Base-by-base conservation (phyloP, 2,329 filamentous ascomycete genomes). In the Atkinsonella texensis region DNA sequence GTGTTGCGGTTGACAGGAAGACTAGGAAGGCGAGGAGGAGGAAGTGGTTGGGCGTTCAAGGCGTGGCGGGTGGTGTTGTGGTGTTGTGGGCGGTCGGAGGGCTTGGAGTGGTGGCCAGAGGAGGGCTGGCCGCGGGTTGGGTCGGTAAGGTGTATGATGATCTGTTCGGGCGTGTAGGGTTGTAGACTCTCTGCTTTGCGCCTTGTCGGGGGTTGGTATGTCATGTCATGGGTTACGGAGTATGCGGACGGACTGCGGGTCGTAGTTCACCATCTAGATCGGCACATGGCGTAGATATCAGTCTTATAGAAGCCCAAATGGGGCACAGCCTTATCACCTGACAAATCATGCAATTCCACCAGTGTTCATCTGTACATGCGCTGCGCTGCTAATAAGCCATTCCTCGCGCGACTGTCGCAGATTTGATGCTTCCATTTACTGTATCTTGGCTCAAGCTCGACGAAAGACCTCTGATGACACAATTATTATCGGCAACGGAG, bases 1-100 rank as follows among this genome's bases (percentile, higher is more conserved):
- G 67, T 70, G 54, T 64, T 54, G 53, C 62, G 0, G 63, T 74
- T 8, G 78, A 80, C 55, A 77, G 71, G 61, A 70, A 67, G 60
- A 74, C 74, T 38, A 71, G 75, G 48, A 65, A 75, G 55, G 70
- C 72, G 53, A 76, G 78, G 63, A 81, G 83, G 63, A 76, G 81
- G 62, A 79, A 79, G 59, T 86, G 86, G 81, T 81, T 87, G 70
- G 67, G 73, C 2, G 74, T 95, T 51, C 89, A 94, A 62, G 83
- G 75, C 0, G 65, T 82, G 50, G 77, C 79, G 1, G 72, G 75
- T 0, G 67, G 74, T 0, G 65, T 84, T 2, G 75, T 81, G 8
- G 76, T 70, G 0, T 51, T 89, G n/a, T 96, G 90, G 90, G 80
- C 90, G 49, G 82, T 83, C 0, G 90, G 90, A 3, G 85, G 87